These are phyloP conservation scores for Epichloe hybrida DNA, from an alignment of 2,329 filamentous ascomycete genomes.

Conservation along the genomic window DNA sequence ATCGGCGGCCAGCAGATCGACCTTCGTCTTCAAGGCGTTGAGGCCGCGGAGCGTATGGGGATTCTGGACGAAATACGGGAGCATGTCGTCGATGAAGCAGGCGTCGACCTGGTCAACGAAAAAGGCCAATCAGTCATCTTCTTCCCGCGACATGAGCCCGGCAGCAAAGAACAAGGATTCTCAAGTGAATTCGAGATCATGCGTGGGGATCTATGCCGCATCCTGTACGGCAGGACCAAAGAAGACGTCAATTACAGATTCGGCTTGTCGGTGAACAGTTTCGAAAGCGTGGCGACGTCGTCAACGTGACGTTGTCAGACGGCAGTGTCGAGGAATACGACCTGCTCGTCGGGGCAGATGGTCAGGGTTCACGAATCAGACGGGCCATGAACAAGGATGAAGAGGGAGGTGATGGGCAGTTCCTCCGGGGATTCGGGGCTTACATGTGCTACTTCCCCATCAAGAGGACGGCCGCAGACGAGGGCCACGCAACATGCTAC, in stretches of 20 bases:
- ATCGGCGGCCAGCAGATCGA: conserved; percentile 32
- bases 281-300: conserved; percentile 4
- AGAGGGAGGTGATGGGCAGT: conserved; percentile 2
- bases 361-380: conserved; percentile 7
- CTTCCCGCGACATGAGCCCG: conserved; percentile 14
- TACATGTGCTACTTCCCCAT: conserved; percentile 27
- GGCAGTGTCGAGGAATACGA: conserved; percentile 7
- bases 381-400: conserved; percentile 4
- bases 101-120: conserved; percentile 32
- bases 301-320: conserved; percentile 7
- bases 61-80: conserved; percentile 22
- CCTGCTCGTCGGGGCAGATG: conserved; percentile 10
- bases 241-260: conserved; percentile 17
- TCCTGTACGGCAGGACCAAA: conserved; percentile 25
- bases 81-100: conserved; percentile 31
- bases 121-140: conserved; percentile 23
- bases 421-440: conserved; percentile 4
- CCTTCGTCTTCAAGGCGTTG: conserved; percentile 28
- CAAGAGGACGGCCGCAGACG: conserved; percentile 10
- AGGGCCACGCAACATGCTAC: conserved; percentile 13
- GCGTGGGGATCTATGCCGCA: conserved; percentile 33
- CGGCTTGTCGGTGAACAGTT: background rate
- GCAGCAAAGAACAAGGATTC: conserved; percentile 16
- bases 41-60: conserved; percentile 25
- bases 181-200: conserved; percentile 41